These are phyloP conservation scores for Zygnema cylindricum DNA, from an alignment of 139 green algal genomes.

Conservation along the genomic window DNA sequence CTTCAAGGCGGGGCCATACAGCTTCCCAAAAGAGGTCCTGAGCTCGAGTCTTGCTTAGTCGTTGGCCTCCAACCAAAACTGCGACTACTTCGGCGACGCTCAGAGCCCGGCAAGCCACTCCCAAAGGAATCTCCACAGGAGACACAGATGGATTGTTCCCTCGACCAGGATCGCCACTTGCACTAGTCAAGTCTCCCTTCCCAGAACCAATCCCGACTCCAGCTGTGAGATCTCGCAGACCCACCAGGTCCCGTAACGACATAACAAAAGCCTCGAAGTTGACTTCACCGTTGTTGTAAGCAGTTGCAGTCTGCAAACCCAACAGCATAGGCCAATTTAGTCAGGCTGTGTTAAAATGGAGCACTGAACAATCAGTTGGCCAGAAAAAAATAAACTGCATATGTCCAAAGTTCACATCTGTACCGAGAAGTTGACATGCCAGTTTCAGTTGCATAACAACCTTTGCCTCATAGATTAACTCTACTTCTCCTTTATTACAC, in stretches of 20 bases:
- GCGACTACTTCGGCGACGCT: not conserved
- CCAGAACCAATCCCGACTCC: not conserved
- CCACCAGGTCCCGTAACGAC: not conserved
- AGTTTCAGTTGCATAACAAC: too few species aligned
- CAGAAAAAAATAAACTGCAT: too few species aligned
- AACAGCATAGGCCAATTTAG: too few species aligned
- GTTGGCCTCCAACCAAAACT: not conserved
- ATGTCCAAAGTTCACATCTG: too few species aligned
- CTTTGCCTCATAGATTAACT: too few species aligned
- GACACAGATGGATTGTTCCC: not conserved
- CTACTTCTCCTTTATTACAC: too few species aligned
- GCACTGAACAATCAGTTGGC: too few species aligned
- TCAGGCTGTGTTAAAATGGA: too few species aligned
- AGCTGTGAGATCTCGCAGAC: not conserved
- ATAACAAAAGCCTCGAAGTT: not conserved
- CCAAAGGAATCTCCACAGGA: not conserved
- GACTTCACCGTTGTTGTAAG: slow-evolving; percentile 4
- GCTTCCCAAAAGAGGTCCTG: slow-evolving; percentile 38
- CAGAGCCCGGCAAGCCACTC: not conserved
- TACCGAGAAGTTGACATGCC: too few species aligned
- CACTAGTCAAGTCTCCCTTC: slow-evolving; percentile 15
- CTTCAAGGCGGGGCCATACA: slow-evolving; percentile 10
- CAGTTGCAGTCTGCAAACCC: not conserved
- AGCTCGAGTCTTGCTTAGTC: slow-evolving; percentile 7
- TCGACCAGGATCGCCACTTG: slow-evolving; percentile 5